Base-by-base conservation (phyloP, 2,329 filamentous ascomycete genomes). In the Raffaelea arxii region DNA sequence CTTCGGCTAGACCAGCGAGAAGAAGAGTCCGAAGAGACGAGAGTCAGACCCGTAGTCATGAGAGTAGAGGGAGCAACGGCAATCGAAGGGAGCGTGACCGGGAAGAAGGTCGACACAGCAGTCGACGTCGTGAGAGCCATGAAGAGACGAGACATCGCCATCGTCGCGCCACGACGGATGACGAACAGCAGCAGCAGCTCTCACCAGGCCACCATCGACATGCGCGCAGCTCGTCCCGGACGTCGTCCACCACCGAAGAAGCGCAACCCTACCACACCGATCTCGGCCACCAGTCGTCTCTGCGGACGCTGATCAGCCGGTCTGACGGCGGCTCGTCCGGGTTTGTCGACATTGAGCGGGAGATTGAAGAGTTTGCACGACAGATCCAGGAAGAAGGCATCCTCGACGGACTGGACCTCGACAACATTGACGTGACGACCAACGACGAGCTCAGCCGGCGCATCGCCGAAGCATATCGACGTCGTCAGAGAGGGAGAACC, bases 361-460 rank as follows among this genome's bases (percentile, higher is more conserved):
- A 95, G 60, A 94, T 96, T 49, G 78, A 92, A 54, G 88, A 92
- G 50, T 94, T 96, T 56, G 77, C 94, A 54, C 78, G 87, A 38
- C 88, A 94, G 59, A 95, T 63, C 25, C 59, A 63, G 47, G 60
- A 62, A 50, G 61, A 55, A 58, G 89, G 91, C 0, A 67, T 96
- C 19, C 65, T 95, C 27, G 87, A 96, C 56, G 90, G 88, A 18
- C 80, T 96, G 41, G 90, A 96, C 59, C 68, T 96, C 46, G 86
- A 92, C 56, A 90, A 90, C 53, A 80, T 96, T 46, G 89, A 91
- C 51, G 73, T 88, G 16, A 78, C 71, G 42, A 86, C 89, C 57
- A 88, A 96, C 59, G 89, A 96, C 57, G 87, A 94, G 58, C 78
- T 97, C 16, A 94, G 86, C 53, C 85, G 91, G 58, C 81, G 85